A percentile compares a stretch with the other conserved stretches of the same genome.
phyloP scores from a whole-genome alignment of 495 filamentous ascomycete species.

The Pyronema omphalodes region DNA sequence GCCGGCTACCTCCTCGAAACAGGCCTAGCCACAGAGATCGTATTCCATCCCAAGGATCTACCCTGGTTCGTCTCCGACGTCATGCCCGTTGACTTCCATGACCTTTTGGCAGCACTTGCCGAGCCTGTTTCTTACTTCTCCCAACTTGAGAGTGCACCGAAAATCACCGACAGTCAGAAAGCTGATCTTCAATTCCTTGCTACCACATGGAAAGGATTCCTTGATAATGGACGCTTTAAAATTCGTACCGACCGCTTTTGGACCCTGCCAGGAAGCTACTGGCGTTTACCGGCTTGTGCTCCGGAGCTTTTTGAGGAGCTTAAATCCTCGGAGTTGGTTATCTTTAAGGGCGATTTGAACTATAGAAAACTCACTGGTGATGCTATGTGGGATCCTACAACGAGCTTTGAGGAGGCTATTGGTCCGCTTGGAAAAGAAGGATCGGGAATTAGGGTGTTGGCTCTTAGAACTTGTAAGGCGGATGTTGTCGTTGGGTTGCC shows the following conservation, averaged over 20 bases:
- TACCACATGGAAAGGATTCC: constrained; percentile 55
- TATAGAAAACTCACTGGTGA: constrained; percentile 83
- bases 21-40: constrained; percentile 63
- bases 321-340: constrained; percentile 67
- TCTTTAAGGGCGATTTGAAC: constrained; percentile 95
- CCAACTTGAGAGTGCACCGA: constrained; percentile 43
- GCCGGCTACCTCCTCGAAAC: constrained; percentile 71
- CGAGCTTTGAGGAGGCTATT: constrained; percentile 67
- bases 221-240: constrained; percentile 62
- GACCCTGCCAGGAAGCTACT: constrained; percentile 70
- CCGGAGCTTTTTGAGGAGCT: constrained; percentile 57
- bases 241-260: constrained; percentile 74
- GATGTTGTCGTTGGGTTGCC: constrained; percentile 85
- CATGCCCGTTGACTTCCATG: constrained; percentile 60
- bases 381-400: constrained; percentile 72
- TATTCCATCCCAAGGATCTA: constrained; percentile 84
- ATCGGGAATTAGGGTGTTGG: constrained; percentile 62
- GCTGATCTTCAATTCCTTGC: constrained; percentile 58
- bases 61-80: constrained; percentile 98
- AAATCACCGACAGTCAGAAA: constrained; percentile 48
- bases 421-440: constrained; percentile 57
- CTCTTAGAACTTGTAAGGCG: constrained; percentile 86
- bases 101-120: constrained; percentile 57
- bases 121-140: constrained; percentile 59
- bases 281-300: constrained; percentile 56